Evolutionary conservation across 2,329 filamentous ascomycete species (phyloP), one percentile per base, ranked within the genome.

Genomic region (Exophiala dermatitidis): DNA sequence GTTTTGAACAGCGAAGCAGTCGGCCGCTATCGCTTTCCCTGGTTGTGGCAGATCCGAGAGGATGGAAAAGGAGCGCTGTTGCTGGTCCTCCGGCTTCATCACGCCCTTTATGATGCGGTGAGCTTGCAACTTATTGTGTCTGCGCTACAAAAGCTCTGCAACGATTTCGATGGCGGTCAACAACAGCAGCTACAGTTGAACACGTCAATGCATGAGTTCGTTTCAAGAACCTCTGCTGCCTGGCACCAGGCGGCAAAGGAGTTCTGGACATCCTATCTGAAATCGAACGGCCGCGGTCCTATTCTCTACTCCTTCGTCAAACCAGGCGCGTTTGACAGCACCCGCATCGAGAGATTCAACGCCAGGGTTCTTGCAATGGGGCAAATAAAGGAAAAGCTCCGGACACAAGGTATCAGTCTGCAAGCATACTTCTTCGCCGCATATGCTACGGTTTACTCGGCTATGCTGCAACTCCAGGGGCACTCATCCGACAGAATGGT

Each of bases 91-190:
- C 74, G 74, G 29, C 84, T 96, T 3, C 90, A 95, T 58, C 90
- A 97, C 66, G 86, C 87, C 0, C 74, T 96, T 0, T 97, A 96
- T 65, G 91, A 96, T 66, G 90, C 84, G 4, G 77, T 94, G 55
- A 93, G 87, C 62, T 72, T 96, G 3, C 80, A 83, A 0, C 66
- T 77, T 0, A 70, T 95, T 4, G 71, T 89, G 26, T 65, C 76
- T 9, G 69, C 77, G 38, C 69, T 85, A 8, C 68, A 75, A 56
- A 57, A 63, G 3, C 59, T 73, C 34, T 82, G 67, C 69, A 70
- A 62, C 37, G 64, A 61, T 40, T 26, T 34, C 5, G 45, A 58
- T 9, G 7, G 19, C 19, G 19, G 19, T 19, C 19, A 19, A 19
- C 19, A 19, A 19, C 19, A 53, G 6, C 12, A 57, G 10, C 26